Percentiles rank a stretch among this genome's conserved stretches.
phyloP scores from a whole-genome alignment of 495 filamentous ascomycete genomes.

The Lepraria neglecta region DNA sequence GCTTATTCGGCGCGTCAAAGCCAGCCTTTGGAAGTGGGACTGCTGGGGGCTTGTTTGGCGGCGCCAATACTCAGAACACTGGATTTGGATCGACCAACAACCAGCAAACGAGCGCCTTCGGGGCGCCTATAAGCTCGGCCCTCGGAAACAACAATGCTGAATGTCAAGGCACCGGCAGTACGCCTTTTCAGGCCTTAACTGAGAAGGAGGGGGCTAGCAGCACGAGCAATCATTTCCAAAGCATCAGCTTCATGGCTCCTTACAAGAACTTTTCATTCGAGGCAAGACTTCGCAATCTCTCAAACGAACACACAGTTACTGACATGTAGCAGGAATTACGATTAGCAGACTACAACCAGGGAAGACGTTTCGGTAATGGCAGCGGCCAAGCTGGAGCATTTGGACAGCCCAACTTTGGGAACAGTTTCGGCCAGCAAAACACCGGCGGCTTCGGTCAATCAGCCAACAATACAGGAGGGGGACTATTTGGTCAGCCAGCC shows the following conservation, averaged over 20 bases:
- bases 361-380: slow-evolving; percentile 70
- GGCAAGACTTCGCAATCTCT: slow-evolving; percentile 26
- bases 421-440: slow-evolving; percentile 25
- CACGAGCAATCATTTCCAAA: slow-evolving; percentile 72
- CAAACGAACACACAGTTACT: slow-evolving; percentile 16
- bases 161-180: slow-evolving; percentile 63
- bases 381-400: slow-evolving; percentile 81
- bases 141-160: slow-evolving; percentile 38
- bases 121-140: slow-evolving; percentile 40
- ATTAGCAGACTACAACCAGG: slow-evolving; percentile 81
- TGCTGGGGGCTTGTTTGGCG: slow-evolving; percentile 45
- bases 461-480: slow-evolving; percentile 38
- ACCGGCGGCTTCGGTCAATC: slow-evolving; percentile 39
- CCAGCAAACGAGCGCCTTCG: slow-evolving; percentile 39
- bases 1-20: slow-evolving; percentile 44
- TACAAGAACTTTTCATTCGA: slow-evolving; percentile 88
- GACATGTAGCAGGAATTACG: slow-evolving; percentile 56
- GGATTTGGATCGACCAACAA: slow-evolving; percentile 38
- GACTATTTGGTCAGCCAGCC: slow-evolving; percentile 47
- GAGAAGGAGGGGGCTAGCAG: slow-evolving; percentile 68
- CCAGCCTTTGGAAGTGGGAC: slow-evolving; percentile 42
- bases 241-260: slow-evolving; percentile 74
- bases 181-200: slow-evolving; percentile 64
- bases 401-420: slow-evolving; percentile 45
- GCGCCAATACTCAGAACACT: slow-evolving; percentile 29